Percentiles rank a stretch among this genome's conserved stretches.
Evolutionary conservation across 768 basidiomycete species (phyloP).

Genomic region (Amanita brunnescens): DNA sequence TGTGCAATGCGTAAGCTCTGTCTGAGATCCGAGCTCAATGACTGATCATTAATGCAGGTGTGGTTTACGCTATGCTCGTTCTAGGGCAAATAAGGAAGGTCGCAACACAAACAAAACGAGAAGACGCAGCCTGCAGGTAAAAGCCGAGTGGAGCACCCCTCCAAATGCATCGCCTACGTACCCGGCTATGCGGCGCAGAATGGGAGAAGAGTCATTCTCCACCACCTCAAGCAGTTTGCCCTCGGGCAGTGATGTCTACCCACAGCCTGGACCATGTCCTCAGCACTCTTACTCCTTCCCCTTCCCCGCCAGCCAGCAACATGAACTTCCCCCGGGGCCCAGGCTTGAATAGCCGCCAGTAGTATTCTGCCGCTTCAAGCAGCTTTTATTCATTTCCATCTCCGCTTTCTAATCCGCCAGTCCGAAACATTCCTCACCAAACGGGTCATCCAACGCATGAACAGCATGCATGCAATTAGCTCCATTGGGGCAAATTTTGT

Average conservation of each 20-base stretch:
- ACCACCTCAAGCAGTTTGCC: conserved; percentile 44
- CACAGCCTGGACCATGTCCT: conserved; percentile 33
- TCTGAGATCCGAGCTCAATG: not conserved
- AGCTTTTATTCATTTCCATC: conserved; percentile 44
- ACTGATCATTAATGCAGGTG: conserved; percentile 37
- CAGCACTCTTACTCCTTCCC: conserved; percentile 43
- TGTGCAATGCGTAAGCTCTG: conserved; percentile 79
- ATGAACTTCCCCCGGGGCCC: conserved; percentile 52
- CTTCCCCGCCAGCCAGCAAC: conserved; percentile 55
- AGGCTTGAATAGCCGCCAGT: conserved; percentile 25
- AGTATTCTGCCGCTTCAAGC: conserved; percentile 24
- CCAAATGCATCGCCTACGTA: conserved; percentile 30
- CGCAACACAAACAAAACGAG: conserved; percentile 62
- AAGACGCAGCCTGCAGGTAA: conserved; percentile 36
- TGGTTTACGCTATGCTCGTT: conserved; percentile 79
- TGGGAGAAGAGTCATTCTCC: conserved; percentile 36
- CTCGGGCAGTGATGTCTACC: conserved; percentile 49
- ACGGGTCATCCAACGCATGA: conserved; percentile 18
- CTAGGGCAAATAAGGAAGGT: conserved; percentile 86
- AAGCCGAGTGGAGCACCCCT: conserved; percentile 35
- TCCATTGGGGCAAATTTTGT: conserved; percentile 27
- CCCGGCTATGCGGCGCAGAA: conserved; percentile 37
- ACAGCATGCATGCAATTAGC: conserved; percentile 23
- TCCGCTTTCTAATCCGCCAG: conserved; percentile 37
- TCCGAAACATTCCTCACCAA: conserved; percentile 19